Conservation (phyloP, 1,284 basidiomycete species). For the Irpex sp. region DNA sequence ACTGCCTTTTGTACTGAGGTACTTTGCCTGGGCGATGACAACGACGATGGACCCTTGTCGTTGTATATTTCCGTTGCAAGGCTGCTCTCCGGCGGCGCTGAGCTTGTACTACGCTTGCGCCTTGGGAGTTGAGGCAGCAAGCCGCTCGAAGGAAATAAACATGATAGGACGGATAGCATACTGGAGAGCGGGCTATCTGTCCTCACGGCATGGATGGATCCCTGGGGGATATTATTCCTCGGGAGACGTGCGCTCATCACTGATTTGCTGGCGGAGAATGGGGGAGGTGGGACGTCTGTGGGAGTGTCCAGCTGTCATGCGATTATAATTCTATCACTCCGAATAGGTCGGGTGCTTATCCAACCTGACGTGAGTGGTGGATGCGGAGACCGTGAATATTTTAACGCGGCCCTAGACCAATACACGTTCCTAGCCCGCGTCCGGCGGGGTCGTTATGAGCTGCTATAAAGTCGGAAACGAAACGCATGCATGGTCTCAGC, state of each 20-base stretch:
- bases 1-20: not conserved
- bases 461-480: not conserved
- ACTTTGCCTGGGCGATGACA: not conserved
- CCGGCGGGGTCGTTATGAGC: not conserved
- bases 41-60: not conserved
- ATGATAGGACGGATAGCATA: not conserved
- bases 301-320: not conserved
- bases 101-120: not conserved
- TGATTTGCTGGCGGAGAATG: not conserved
- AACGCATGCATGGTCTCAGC: not conserved
- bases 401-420: not conserved
- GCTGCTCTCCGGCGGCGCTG: not conserved
- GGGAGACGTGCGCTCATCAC: not conserved
- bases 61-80: not conserved
- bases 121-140: not conserved
- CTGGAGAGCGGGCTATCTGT: not conserved
- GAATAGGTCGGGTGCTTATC: not conserved
- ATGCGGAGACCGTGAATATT: not conserved
- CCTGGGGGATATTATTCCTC: not conserved
- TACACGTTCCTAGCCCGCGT: not conserved
- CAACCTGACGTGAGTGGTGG: not conserved
- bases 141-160: not conserved
- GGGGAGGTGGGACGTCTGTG: not conserved
- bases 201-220: not conserved
- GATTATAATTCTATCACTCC: not conserved